phyloP scores from a whole-genome alignment of 148 eudicot genomes.

The Cornus florida region DNA sequence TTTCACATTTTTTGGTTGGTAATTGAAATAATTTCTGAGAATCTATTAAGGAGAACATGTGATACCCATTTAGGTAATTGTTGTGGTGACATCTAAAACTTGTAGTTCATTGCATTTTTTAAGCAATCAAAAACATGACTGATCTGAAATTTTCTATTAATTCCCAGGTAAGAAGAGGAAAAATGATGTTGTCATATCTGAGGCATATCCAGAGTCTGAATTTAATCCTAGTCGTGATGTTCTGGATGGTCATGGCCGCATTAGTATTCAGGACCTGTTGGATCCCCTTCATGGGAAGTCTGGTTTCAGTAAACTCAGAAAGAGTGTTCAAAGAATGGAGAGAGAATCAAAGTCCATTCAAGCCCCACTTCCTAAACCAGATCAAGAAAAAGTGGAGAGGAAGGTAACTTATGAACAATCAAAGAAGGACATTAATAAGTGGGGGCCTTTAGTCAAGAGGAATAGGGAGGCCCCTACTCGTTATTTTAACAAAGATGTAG shows the following conservation, averaged over 20 bases:
- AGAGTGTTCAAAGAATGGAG: conserved; percentile 44
- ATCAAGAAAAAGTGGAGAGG: conserved; percentile 69
- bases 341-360: conserved; percentile 47
- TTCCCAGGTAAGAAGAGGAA: conserved; percentile 68
- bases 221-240: conserved; percentile 81
- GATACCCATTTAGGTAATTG: background rate
- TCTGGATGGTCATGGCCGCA: conserved; percentile 60
- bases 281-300: conserved; percentile 62
- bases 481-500: conserved; percentile 57
- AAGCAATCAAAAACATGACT: background rate
- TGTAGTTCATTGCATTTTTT: background rate
- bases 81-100: background rate
- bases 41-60: background rate
- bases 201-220: conserved; percentile 90
- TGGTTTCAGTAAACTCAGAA: conserved; percentile 57
- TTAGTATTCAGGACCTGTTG: conserved; percentile 76
- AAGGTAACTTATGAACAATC: conserved; percentile 53
- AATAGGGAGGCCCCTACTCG: conserved; percentile 84
- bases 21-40: background rate
- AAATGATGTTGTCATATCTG: conserved; percentile 49
- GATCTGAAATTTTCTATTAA: background rate
- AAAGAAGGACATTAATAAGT: conserved; percentile 65
- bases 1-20: background rate
- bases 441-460: conserved; percentile 73
- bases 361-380: conserved; percentile 77